Evolutionary conservation across 352 stramenopile genomes (phyloP), one percentile per base, ranked within the genome.

Genomic region (Blastocystis sp.): DNA sequence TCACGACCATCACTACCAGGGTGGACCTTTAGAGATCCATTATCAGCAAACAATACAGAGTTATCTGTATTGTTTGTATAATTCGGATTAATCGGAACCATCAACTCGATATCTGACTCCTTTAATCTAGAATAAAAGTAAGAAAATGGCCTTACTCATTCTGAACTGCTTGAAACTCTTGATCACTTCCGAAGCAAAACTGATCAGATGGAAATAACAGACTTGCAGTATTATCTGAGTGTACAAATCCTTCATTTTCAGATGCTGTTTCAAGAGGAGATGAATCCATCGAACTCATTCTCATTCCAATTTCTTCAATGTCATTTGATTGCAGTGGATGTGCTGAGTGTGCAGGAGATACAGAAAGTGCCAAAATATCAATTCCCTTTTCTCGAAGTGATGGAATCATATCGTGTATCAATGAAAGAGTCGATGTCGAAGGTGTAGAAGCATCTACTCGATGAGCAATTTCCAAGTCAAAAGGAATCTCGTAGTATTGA

Each of bases 1-100:
- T 89, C 78, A 18, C 76, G 45, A 47, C 78, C 78, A 30, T 89
- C 78, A n/a, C 56, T 89, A 59, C 78, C 78, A 13, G 63, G 63
- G 18, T 89, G 78, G 9, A 26, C 30, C 9, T 53, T 37, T n/a
- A 54, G 24, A 26, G 5, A 26, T 2, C 30, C 73, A 24, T 43
- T 30, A 37, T 30, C 54, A 39, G 65, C 13, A 43, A 54, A 85
- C 2, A 39, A 20, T 5, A 85, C 73, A 9, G 47, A 18, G 9
- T 64, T 26, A 13, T 45, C 20, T 30, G 9, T 24, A 0, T 8
- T 53, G 18, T 9, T 11, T 4, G 39, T 24, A 47, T 85, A 6
- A 39, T 68, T 85, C 4, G 73, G 50, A 45, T 68, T 85, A 41
- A 85, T 34, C 20, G 50, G 47, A 24, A 85, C 3, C 73, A 85